Evolutionary conservation across 768 basidiomycete genomes (phyloP), one percentile per base, ranked within the genome.

Genomic region (Rhodotorula babjevae): DNA sequence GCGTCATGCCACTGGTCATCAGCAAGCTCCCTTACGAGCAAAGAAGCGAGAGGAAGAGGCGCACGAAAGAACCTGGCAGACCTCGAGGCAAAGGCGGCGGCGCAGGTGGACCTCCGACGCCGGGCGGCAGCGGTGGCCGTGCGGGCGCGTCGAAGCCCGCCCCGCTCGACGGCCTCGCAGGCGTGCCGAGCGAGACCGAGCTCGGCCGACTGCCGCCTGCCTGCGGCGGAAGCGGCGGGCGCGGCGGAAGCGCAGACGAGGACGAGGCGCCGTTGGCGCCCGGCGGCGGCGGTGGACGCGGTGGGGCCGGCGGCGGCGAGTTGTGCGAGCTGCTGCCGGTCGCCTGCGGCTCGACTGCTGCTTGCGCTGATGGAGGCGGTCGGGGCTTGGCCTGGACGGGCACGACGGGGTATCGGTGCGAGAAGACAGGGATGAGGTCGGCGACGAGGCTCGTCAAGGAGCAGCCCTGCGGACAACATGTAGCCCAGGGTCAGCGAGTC

Each of bases 361-460:
- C 3, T 25, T 18, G 18, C 3, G 56, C 56, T 18, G 68, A 68
- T 16, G 76, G 78, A 50, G 77, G 71, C 12, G 67, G 57, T 53
- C 40, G 67, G 71, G 77, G 75, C 25, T 65, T 63, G 25, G 73
- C 33, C 16, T 36, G 63, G 36, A 59, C 44, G 27, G 40, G 33
- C 21, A 55, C 25, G 46, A 60, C 12, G 11, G 59, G 46, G 47
- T 49, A 52, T 8, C 59, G 42, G 2, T 46, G 25, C 31, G 61
- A 94, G 82, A 98, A 98, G 67, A 89, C 85, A 53, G 87, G 85
- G 76, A 90, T 88, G 83, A 97, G 85, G 29, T 88, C 87, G 73
- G 90, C 87, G 57, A 94, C 80, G 31, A 99, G 84, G 9, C 84
- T 85, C 40, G 84, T 82, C n/a, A 98, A 83, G 79, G 84, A 87